These are phyloP conservation scores for Wickerhamomyces bovis DNA, from an alignment of 805 yeast species.

Conservation along the genomic window DNA sequence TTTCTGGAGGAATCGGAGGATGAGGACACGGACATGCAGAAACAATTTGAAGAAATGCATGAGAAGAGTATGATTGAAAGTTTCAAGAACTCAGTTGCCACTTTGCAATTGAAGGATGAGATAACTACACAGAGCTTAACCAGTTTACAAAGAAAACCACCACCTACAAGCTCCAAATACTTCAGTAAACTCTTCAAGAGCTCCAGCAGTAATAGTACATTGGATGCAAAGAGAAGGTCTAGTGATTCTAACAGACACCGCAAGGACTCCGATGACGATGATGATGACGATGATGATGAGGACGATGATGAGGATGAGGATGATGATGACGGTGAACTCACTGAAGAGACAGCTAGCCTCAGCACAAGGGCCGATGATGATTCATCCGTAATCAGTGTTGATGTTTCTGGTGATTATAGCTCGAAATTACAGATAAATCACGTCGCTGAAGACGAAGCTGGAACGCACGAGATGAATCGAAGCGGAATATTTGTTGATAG, in stretches of 20 bases:
- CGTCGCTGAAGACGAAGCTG: conserved; percentile 3
- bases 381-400: conserved; percentile 1
- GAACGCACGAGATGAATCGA: conserved; percentile 1
- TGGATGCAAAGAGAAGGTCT: background rate
- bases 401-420: conserved; percentile 1
- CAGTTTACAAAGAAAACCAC: conserved; percentile 1
- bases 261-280: conserved; percentile 2
- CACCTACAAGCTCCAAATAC: conserved; percentile 1
- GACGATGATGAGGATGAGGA: conserved; percentile 8
- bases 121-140: background rate
- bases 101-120: conserved; percentile 7
- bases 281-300: conserved; percentile 8
- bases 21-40: background rate
- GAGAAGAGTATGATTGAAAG: conserved; percentile 10
- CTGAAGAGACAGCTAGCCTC: background rate
- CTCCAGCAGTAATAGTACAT: conserved; percentile 15
- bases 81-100: conserved; percentile 8
- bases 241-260: background rate
- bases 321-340: background rate
- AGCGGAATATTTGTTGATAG: conserved; percentile 21
- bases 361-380: conserved; percentile 5
- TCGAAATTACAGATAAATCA: conserved; percentile 5
- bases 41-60: background rate
- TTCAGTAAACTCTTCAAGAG: conserved; percentile 21
- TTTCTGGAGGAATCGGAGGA: conserved; percentile 5